Evolutionary conservation across 768 basidiomycete species (phyloP).

Genomic region (Phlebiopsis flavidoalba): DNA sequence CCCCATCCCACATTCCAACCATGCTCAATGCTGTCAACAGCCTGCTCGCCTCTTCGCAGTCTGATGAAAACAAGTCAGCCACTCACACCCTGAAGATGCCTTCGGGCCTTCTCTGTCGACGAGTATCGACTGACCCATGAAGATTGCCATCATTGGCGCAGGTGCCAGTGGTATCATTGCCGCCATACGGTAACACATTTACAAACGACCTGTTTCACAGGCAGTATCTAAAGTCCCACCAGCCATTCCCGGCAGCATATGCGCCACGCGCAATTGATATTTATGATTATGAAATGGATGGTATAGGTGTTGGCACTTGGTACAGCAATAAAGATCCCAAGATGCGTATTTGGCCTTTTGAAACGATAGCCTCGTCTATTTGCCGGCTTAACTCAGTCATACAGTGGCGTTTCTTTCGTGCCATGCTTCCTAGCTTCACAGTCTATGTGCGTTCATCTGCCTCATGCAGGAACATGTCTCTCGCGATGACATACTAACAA

Average conservation of each 20-base stretch:
- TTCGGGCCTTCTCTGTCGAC: constrained; percentile 4
- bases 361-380: background rate
- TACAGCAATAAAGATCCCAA: constrained; percentile 51
- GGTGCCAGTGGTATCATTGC: constrained; percentile 13
- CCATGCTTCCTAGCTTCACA: too few species aligned
- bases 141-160: constrained; percentile 10
- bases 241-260: constrained; percentile 52
- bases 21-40: background rate
- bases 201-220: background rate
- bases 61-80: background rate
- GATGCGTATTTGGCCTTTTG: constrained; percentile 25
- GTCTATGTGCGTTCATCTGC: constrained; percentile 33
- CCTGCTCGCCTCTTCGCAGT: background rate
- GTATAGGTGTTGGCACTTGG: constrained; percentile 64
- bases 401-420: constrained; percentile 54
- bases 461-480: background rate
- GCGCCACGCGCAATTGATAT: constrained; percentile 50
- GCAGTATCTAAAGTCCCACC: background rate
- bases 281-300: constrained; percentile 59
- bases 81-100: background rate
- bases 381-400: background rate
- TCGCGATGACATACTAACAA: background rate
- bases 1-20: background rate
- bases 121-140: constrained; percentile 14
- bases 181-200: constrained; percentile 7